These are phyloP conservation scores for Kodamaea alishanica DNA, from an alignment of 1,139 yeast genomes.

Conservation along the genomic window DNA sequence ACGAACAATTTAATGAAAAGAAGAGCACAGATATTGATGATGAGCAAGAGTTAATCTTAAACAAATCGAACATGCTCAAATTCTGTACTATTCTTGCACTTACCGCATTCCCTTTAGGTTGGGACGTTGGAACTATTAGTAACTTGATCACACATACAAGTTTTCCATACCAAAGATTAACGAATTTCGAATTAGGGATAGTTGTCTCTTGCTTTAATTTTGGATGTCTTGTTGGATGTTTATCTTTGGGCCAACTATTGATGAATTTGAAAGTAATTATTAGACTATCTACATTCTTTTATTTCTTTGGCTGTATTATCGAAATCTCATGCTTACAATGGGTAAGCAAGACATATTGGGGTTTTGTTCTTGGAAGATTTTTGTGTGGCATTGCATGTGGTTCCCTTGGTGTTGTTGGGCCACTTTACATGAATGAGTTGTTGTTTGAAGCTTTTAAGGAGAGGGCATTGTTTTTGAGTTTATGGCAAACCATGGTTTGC, in stretches of 20 bases:
- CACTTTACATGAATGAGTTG: constrained; percentile 25
- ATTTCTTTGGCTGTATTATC: constrained; percentile 16
- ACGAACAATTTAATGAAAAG: background rate
- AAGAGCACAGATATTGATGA: background rate
- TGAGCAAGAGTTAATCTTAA: background rate
- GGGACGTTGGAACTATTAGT: constrained; percentile 36
- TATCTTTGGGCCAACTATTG: constrained; percentile 13
- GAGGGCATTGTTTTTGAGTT: constrained; percentile 20
- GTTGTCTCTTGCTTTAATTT: constrained; percentile 26
- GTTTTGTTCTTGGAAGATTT: constrained; percentile 21
- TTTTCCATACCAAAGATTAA: constrained; percentile 8
- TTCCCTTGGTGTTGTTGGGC: constrained; percentile 23
- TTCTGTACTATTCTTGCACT: constrained; percentile 9
- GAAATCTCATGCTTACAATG: constrained; percentile 12
- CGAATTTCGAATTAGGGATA: constrained; percentile 16
- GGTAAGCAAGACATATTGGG: constrained; percentile 8
- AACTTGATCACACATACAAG: constrained; percentile 13
- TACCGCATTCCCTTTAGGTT: constrained; percentile 29
- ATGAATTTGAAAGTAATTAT: constrained; percentile 10
- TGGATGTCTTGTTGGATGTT: constrained; percentile 29
- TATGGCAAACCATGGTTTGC: constrained; percentile 25
- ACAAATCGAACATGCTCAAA: background rate
- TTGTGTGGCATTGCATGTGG: constrained; percentile 28
- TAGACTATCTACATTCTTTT: constrained; percentile 10
- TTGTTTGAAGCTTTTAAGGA: constrained; percentile 12